Percentiles rank a stretch among this genome's conserved stretches.
Conservation (phyloP, 768 basidiomycete species). For the Tylopilus balloui region DNA sequence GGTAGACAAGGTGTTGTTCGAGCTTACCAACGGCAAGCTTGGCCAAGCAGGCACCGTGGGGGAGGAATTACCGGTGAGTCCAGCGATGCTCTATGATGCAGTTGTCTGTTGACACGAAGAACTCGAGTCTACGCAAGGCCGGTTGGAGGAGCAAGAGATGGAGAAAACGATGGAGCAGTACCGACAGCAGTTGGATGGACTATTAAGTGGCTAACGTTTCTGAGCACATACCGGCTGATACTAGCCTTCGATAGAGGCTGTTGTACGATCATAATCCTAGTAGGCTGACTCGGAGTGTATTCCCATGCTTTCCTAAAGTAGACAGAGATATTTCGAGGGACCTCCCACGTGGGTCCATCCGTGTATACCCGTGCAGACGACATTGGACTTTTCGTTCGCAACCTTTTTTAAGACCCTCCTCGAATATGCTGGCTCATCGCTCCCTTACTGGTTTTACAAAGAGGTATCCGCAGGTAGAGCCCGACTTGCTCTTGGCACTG, state of each 20-base stretch:
- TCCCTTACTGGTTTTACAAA: conserved; percentile 53
- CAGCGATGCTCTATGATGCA: not conserved
- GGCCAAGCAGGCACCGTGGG: conserved; percentile 75
- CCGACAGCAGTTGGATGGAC: conserved; percentile 81
- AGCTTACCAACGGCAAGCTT: conserved; percentile 94
- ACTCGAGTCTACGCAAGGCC: conserved; percentile 53
- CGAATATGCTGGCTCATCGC: conserved; percentile 57
- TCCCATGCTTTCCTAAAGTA: conserved; percentile 8
- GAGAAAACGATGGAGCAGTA: conserved; percentile 89
- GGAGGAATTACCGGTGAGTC: conserved; percentile 70
- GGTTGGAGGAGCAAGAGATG: conserved; percentile 72
- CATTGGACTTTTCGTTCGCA: conserved; percentile 11
- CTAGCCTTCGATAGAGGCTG: not conserved
- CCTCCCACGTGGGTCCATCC: conserved; percentile 20
- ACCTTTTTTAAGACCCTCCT: conserved; percentile 14
- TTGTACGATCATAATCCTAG: conserved; percentile 11
- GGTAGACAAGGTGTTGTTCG: conserved; percentile 93
- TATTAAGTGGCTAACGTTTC: conserved; percentile 51
- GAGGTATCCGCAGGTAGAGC: conserved; percentile 45
- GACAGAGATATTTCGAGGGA: not conserved
- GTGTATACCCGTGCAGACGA: conserved; percentile 21
- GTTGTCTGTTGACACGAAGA: conserved; percentile 7
- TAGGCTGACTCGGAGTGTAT: not conserved
- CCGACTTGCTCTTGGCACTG: not conserved
- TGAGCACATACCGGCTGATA: conserved; percentile 12